These are phyloP conservation scores for Scenedesmus sp. DNA, from an alignment of 163 green algal species.

Conservation along the genomic window DNA sequence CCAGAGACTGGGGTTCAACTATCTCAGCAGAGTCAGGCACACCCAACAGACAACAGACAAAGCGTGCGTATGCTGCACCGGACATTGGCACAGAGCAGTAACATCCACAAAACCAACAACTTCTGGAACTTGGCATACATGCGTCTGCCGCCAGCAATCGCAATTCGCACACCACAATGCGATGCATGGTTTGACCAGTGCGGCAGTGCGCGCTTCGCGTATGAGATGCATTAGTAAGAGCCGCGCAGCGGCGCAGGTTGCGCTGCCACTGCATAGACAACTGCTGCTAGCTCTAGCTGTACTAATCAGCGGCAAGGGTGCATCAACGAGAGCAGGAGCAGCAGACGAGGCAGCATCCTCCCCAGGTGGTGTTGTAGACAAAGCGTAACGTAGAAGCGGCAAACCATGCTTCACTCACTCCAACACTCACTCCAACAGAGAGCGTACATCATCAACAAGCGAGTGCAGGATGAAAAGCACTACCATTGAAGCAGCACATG, in stretches of 20 bases:
- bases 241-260: background rate
- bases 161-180: background rate
- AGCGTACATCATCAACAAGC: background rate
- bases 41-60: background rate
- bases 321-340: background rate
- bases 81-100: background rate
- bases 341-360: background rate
- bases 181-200: conserved; percentile 4
- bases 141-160: background rate
- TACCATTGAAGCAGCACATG: background rate
- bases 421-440: background rate
- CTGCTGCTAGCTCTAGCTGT: background rate
- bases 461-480: background rate
- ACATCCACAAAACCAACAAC: background rate
- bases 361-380: background rate
- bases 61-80: background rate
- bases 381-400: background rate
- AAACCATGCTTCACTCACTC: background rate
- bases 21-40: background rate
- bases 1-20: no score
- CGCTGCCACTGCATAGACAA: background rate
- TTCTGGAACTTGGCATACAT: background rate
- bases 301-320: background rate
- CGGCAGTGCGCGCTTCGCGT: background rate
- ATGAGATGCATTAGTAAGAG: background rate